Conservation (phyloP, 2,329 filamentous ascomycete species). For the Didymella glomerata region DNA sequence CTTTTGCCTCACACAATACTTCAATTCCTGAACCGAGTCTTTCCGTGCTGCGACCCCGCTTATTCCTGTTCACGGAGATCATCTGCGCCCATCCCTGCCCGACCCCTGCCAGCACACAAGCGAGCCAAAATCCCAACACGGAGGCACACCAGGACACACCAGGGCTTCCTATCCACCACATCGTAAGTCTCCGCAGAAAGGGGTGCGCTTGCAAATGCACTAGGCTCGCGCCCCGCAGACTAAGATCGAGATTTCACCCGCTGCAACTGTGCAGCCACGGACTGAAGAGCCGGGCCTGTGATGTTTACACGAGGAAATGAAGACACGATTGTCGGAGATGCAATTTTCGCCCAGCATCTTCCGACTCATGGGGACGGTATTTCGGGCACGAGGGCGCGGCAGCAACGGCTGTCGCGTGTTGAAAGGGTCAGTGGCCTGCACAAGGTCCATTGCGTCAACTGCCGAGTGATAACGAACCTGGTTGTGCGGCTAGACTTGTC, state of each 20-base stretch:
- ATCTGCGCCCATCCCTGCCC: slow-evolving; percentile 5
- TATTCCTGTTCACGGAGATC: not conserved
- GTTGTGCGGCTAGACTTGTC: not conserved
- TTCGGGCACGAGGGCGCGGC: not conserved
- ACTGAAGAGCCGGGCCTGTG: slow-evolving; percentile 2
- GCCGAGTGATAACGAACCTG: not conserved
- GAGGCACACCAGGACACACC: not conserved
- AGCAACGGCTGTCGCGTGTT: not conserved
- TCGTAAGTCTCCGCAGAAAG: slow-evolving; percentile 4
- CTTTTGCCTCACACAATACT: not conserved
- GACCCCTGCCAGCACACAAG: slow-evolving; percentile 4
- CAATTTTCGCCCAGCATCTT: no score
- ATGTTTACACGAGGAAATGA: not conserved
- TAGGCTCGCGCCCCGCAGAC: slow-evolving; percentile 12
- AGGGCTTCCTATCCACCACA: not conserved
- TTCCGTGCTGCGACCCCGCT: slow-evolving; percentile 7
- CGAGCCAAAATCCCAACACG: slow-evolving; percentile 1
- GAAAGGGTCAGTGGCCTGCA: not conserved
- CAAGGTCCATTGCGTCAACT: not conserved
- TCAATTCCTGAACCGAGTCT: not conserved
- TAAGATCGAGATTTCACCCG: slow-evolving; percentile 13
- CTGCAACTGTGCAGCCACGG: not conserved
- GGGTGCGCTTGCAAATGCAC: slow-evolving; percentile 8
- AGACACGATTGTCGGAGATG: not conserved
- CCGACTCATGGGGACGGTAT: no score